Conservation (phyloP, 2,329 filamentous ascomycete genomes). For the Drechslerella dactyloides region DNA sequence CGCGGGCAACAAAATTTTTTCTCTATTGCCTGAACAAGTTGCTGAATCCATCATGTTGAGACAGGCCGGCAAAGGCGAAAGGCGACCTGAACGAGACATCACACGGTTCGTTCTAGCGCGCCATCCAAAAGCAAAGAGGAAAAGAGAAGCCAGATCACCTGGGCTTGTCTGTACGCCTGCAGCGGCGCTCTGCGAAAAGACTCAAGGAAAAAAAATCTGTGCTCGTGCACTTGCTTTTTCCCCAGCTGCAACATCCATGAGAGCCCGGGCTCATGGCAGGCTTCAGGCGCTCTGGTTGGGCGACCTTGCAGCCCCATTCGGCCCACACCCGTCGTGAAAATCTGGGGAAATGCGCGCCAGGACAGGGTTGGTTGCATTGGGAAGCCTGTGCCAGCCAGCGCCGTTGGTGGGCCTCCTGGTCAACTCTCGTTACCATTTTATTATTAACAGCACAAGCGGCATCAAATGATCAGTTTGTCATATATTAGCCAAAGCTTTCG, state of each 20-base stretch:
- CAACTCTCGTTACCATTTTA: constrained; percentile 35
- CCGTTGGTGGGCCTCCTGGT: constrained; percentile 15
- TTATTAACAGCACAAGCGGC: constrained; percentile 43
- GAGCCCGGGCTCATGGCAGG: constrained; percentile 43
- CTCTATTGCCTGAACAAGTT: constrained; percentile 10
- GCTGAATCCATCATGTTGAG: constrained; percentile 22
- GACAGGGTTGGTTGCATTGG: constrained; percentile 45
- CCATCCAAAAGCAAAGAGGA: constrained; percentile 8
- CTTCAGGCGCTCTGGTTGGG: constrained; percentile 46
- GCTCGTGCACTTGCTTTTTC: neutral
- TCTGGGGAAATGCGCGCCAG: constrained; percentile 51
- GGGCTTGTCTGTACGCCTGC: neutral
- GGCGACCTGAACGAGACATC: constrained; percentile 10
- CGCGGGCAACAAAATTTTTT: constrained; percentile 36
- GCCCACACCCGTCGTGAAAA: constrained; percentile 49
- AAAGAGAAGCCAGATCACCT: constrained; percentile 44
- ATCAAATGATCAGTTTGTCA: constrained; percentile 47
- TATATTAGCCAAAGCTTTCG: constrained; percentile 23
- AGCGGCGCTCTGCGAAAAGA: constrained; percentile 44
- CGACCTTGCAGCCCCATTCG: constrained; percentile 33
- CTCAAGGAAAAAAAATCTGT: constrained; percentile 11
- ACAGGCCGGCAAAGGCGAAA: constrained; percentile 34
- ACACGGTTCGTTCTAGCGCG: constrained; percentile 25
- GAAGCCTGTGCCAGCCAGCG: constrained; percentile 35
- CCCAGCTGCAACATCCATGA: constrained; percentile 20